A percentile compares a stretch with the other conserved stretches of the same genome.
Evolutionary conservation across 148 eudicot genomes (phyloP).

Genomic region (Chenopodium quinoa): DNA sequence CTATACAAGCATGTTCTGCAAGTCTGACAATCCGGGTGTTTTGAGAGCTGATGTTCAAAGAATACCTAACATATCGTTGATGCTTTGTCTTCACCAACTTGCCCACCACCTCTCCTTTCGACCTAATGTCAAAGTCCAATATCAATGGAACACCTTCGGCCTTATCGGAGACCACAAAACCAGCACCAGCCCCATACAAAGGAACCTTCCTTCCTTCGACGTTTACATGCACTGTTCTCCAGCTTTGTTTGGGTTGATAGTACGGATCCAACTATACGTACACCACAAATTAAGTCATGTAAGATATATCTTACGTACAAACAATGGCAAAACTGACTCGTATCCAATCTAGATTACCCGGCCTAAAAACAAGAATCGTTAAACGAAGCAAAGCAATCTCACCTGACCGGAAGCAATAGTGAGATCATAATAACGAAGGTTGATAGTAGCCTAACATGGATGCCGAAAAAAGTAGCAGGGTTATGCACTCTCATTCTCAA

Average conservation of each 20-base stretch:
- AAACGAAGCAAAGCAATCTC: background rate
- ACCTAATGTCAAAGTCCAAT: slow-evolving; percentile 46
- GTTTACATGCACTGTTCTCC: slow-evolving; percentile 27
- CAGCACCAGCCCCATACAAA: slow-evolving; percentile 67
- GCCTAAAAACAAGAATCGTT: background rate
- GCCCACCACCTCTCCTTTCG: slow-evolving; percentile 53
- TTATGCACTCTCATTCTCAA: slow-evolving; percentile 50
- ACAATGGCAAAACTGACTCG: background rate
- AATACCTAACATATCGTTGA: slow-evolving; percentile 42
- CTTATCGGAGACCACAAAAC: slow-evolving; percentile 31
- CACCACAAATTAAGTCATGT: background rate
- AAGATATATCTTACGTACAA: background rate
- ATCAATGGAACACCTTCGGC: slow-evolving; percentile 43
- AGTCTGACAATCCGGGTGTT: slow-evolving; percentile 33
- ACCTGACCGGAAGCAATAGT: slow-evolving; percentile 72
- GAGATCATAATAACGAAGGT: slow-evolving; percentile 50
- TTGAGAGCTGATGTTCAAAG: slow-evolving; percentile 29
- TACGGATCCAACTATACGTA: slow-evolving; percentile 43
- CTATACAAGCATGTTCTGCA: slow-evolving; percentile 36
- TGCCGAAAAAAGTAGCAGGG: slow-evolving; percentile 73
- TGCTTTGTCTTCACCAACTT: slow-evolving; percentile 53
- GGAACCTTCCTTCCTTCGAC: slow-evolving; percentile 53
- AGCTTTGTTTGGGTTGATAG: slow-evolving; percentile 65
- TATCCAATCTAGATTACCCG: no score
- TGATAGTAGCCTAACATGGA: slow-evolving; percentile 50